Evolutionary conservation across 805 yeast genomes (phyloP).

Genomic region (Ogataea ganodermae): DNA sequence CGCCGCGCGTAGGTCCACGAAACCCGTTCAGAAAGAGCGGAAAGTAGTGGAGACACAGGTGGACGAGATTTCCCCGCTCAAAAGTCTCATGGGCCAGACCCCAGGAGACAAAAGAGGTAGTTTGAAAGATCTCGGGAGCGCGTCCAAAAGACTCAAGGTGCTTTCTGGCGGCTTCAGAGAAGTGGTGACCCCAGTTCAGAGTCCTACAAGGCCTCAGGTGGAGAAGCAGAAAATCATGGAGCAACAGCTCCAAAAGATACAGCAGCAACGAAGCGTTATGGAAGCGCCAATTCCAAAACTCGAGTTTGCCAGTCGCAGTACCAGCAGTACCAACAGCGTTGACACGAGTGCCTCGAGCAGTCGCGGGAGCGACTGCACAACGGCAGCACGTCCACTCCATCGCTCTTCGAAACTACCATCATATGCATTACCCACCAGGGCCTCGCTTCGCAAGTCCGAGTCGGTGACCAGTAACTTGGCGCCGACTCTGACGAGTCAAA

Average conservation of each 20-base stretch:
- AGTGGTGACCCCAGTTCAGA: conserved; percentile 21
- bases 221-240: conserved; percentile 28
- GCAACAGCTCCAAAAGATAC: conserved; percentile 21
- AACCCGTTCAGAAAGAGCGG: conserved; percentile 7
- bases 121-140: conserved; percentile 28
- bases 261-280: conserved; percentile 3
- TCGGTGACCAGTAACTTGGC: conserved; percentile 3
- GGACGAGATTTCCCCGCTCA: conserved; percentile 4
- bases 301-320: conserved; percentile 7
- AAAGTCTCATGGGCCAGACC: conserved; percentile 8
- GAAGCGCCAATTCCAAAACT: conserved; percentile 11
- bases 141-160: conserved; percentile 32
- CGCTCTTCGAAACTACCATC: conserved; percentile 18
- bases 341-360: background rate
- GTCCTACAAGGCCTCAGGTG: conserved; percentile 32
- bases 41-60: conserved; percentile 7
- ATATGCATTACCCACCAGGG: conserved; percentile 22
- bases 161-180: conserved; percentile 31
- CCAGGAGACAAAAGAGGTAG: conserved; percentile 32
- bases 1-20: conserved; percentile 38
- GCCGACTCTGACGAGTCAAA: background rate
- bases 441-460: conserved; percentile 20
- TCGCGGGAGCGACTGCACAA: background rate
- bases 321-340: background rate
- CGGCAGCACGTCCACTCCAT: conserved; percentile 1